Base-by-base conservation (phyloP, 225 moss, liverwort and hornwort genomes). In the Sphagnum tenellum region DNA sequence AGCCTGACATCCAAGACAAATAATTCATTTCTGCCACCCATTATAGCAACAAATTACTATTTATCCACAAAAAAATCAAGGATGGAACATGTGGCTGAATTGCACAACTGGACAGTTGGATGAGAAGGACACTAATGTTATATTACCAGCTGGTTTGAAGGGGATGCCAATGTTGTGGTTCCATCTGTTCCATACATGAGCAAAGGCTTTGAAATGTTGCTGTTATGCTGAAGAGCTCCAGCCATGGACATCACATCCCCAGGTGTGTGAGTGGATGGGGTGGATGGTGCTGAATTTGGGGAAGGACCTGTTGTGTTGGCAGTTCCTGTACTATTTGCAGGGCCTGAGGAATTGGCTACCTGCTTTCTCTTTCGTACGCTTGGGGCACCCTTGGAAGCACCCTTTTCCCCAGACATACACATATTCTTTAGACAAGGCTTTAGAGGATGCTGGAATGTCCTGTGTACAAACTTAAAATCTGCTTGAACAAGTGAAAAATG, bases 181-280 rank as follows among this genome's bases (percentile, higher is more conserved):
- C 90, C 93, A 77, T 99, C 98, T 66, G 93, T 87, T 64, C 93
- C 93, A 81, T 99, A 99, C 93, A 99, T 89, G 75, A 99, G 84
- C 77, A 98, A 77, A 60, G 96, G 92, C 78, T 99, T 99, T 73
- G 98, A 93, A 63, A 93, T 93, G 82, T 93, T 99, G 84, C 89
- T 83, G 78, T 87, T 99, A 82, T 88, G 98, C 80, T 93, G 93
- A 67, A 99, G 82, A 76, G 88, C 89, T 79, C 87, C 87, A 75
- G 81, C 84, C 72, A 99, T 89, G 52, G 98, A 93, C 89, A 99
- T 84, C 47, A 99, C 98, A 79, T 99, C 98, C 71, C 98, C 98
- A 70, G 98, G 89, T 47, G 98, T 99, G 75, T 99, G 98, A 70
- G 98, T 99, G 78, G 93, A 99, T 70, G 98, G 98, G 72, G 98